phyloP scores from a whole-genome alignment of 192 early-diverging fungal species.

The Backusella australiensis region DNA sequence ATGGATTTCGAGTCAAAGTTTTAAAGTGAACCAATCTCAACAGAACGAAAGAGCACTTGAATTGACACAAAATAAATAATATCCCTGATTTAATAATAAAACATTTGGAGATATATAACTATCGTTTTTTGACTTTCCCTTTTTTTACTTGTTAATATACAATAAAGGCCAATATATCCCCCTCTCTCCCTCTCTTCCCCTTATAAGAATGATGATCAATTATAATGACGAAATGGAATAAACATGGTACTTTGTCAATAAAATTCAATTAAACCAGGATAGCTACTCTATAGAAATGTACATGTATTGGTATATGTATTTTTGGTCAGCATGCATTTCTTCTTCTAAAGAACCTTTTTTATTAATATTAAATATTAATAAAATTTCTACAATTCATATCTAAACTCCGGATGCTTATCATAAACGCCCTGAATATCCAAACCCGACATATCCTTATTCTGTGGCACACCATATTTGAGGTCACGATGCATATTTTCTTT shows the following conservation, averaged over 20 bases:
- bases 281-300: neutral
- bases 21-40: neutral
- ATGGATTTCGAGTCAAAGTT: neutral
- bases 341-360: neutral
- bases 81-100: no score
- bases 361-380: constrained; percentile 1
- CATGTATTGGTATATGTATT: neutral
- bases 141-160: neutral
- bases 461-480: constrained; percentile 9
- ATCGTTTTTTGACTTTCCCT: neutral
- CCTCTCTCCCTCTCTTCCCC: neutral
- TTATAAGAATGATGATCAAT: neutral
- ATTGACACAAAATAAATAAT: neutral
- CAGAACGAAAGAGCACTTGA: neutral
- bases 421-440: neutral
- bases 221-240: neutral
- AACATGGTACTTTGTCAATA: neutral
- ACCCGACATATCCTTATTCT: neutral
- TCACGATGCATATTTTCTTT: constrained; percentile 35
- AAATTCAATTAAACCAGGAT: neutral
- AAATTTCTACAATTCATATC: constrained; percentile 12
- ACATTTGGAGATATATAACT: neutral
- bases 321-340: neutral
- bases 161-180: neutral
- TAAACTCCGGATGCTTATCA: constrained; percentile 13